These are phyloP conservation scores for Nigrospora oryzae DNA, from an alignment of 2,329 filamentous ascomycete species.

Conservation along the genomic window DNA sequence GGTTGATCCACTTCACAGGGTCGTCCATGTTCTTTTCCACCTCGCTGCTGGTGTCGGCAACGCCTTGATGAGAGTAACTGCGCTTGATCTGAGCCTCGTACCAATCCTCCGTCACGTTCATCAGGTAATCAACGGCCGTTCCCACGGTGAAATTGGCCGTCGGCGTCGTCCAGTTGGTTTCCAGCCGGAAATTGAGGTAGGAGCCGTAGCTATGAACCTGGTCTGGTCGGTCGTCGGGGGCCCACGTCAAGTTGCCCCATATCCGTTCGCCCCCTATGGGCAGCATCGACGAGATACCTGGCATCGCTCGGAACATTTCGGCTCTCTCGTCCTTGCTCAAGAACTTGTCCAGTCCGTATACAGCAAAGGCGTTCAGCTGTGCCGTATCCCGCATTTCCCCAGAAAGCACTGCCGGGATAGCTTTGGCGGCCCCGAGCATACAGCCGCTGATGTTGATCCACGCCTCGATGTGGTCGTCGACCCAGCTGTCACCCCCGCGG, in stretches of 20 bases:
- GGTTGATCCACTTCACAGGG: slow-evolving; percentile 85
- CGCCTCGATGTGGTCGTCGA: slow-evolving; percentile 79
- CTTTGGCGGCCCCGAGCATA: slow-evolving; percentile 93
- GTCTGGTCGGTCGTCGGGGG: slow-evolving; percentile 74
- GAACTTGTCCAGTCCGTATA: slow-evolving; percentile 95
- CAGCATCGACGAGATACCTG: slow-evolving; percentile 91
- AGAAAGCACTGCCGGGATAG: slow-evolving; percentile 79
- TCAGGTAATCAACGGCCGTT: slow-evolving; percentile 68
- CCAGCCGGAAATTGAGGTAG: slow-evolving; percentile 72
- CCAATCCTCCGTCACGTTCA: slow-evolving; percentile 76
- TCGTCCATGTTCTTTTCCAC: slow-evolving; percentile 77
- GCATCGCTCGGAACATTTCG: slow-evolving; percentile 94
- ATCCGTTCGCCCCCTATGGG: slow-evolving; percentile 87
- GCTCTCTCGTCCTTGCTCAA: slow-evolving; percentile 82
- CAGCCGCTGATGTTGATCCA: slow-evolving; percentile 99
- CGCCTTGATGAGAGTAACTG: slow-evolving; percentile 73
- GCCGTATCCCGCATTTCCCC: slow-evolving; percentile 99
- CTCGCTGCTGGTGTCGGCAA: slow-evolving; percentile 71
- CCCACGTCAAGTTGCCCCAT: slow-evolving; percentile 86
- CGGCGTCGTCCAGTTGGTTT: slow-evolving; percentile 54
- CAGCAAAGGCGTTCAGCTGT: slow-evolving; percentile 90
- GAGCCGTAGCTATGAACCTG: slow-evolving; percentile 71
- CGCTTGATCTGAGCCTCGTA: slow-evolving; percentile 64
- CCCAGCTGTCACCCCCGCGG: slow-evolving; percentile 77
- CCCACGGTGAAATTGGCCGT: slow-evolving; percentile 73